Percentiles rank a stretch among this genome's conserved stretches.
Evolutionary conservation across 129 eudicot genomes (phyloP).

Genomic region (Calendula officinalis): DNA sequence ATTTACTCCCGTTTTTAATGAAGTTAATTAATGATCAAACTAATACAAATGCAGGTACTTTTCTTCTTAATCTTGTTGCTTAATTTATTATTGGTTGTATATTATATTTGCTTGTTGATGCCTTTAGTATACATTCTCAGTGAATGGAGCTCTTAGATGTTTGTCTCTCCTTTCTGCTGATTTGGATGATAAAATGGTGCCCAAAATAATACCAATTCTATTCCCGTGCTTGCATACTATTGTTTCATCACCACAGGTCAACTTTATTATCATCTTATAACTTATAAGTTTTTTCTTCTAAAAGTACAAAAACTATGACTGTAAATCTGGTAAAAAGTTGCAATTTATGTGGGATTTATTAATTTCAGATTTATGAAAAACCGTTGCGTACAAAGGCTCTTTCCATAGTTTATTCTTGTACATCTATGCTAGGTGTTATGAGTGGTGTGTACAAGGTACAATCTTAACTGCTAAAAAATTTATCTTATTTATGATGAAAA

Average conservation of each 20-base stretch:
- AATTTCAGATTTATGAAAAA: constrained; percentile 75
- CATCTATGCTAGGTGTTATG: constrained; percentile 82
- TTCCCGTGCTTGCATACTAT: constrained; percentile 89
- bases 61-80: constrained; percentile 1
- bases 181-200: constrained; percentile 88
- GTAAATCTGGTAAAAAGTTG: constrained; percentile 1
- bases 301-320: neutral
- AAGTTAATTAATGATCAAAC: constrained; percentile 69
- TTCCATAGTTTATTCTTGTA: constrained; percentile 72
- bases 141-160: constrained; percentile 94
- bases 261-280: constrained; percentile 13
- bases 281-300: neutral
- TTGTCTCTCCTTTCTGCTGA: constrained; percentile 80
- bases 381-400: constrained; percentile 70
- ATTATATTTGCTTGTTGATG: constrained; percentile 21
- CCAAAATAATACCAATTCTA: constrained; percentile 69
- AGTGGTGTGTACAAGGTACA: constrained; percentile 93
- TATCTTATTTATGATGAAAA: constrained; percentile 7
- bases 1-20: constrained; percentile 67
- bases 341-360: constrained; percentile 10
- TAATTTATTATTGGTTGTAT: neutral
- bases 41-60: constrained; percentile 75
- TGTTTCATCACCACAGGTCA: constrained; percentile 95
- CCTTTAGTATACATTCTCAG: constrained; percentile 38
- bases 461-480: neutral